These are phyloP conservation scores for Heritiera fomes DNA, from an alignment of 345 rosid genomes.

Conservation along the genomic window DNA sequence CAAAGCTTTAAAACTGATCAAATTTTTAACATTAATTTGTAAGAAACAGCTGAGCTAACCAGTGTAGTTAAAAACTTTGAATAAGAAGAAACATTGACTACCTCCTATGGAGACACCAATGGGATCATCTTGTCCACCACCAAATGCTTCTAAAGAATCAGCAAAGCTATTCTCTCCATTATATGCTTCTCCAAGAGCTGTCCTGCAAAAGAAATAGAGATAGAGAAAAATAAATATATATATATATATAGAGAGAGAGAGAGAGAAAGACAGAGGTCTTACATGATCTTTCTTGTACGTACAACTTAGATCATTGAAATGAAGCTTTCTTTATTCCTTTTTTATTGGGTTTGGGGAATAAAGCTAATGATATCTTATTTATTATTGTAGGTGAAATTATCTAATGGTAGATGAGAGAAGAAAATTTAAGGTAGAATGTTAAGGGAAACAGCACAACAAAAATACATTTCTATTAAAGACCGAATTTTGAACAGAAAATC, in stretches of 20 bases:
- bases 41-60: background rate
- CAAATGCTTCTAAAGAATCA: constrained; percentile 79
- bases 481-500: background rate
- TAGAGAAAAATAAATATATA: background rate
- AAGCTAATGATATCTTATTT: background rate
- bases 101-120: constrained; percentile 86
- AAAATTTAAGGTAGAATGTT: background rate
- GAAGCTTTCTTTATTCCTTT: background rate
- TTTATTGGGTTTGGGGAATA: background rate
- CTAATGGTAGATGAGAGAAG: background rate
- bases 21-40: background rate
- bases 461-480: background rate
- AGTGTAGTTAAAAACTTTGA: constrained; percentile 7
- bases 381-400: background rate
- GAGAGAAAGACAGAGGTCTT: background rate
- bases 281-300: background rate
- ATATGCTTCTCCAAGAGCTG: constrained; percentile 72
- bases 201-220: constrained; percentile 41
- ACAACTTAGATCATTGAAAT: background rate
- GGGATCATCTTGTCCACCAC: constrained; percentile 87
- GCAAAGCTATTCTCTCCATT: constrained; percentile 62
- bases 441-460: constrained; percentile 4
- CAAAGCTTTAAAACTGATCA: constrained; percentile 2
- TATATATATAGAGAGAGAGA: background rate
- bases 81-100: constrained; percentile 32